These are phyloP conservation scores for Penstemon barbatus DNA, from an alignment of 257 asterid species.

Conservation along the genomic window DNA sequence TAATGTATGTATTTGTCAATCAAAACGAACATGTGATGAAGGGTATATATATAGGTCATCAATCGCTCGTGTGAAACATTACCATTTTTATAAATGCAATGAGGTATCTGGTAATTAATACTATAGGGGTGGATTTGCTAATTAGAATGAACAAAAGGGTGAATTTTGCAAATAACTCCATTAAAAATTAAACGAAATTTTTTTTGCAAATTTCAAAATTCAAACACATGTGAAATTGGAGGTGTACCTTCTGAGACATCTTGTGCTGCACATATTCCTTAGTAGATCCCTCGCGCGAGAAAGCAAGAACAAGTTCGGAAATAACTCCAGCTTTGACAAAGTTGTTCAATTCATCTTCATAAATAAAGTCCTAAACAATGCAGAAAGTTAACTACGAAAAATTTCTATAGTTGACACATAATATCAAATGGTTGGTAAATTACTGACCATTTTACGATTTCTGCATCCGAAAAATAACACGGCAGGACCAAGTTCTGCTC, in stretches of 20 bases:
- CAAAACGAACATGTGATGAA: too few species aligned
- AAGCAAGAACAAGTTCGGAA: conserved; percentile 81
- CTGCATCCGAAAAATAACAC: conserved; percentile 87
- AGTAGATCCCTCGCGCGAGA: conserved; percentile 85
- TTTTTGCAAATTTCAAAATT: background rate
- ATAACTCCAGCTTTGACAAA: conserved; percentile 69
- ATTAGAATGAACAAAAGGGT: too few species aligned
- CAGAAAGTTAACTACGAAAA: conserved; percentile 6
- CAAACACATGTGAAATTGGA: background rate
- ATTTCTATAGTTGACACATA: background rate
- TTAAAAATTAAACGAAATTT: too few species aligned
- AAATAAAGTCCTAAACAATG: conserved; percentile 74
- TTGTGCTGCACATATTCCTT: conserved; percentile 97
- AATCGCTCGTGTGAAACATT: too few species aligned
- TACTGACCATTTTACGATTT: conserved; percentile 78
- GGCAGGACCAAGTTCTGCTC: conserved; percentile 88
- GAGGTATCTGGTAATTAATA: too few species aligned
- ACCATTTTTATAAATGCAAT: too few species aligned
- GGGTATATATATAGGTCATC: too few species aligned
- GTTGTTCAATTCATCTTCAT: conserved; percentile 66
- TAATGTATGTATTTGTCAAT: too few species aligned
- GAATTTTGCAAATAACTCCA: too few species aligned
- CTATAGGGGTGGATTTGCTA: too few species aligned
- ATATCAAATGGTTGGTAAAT: conserved; percentile 23
- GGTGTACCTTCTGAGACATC: conserved; percentile 70